Evolutionary conservation across 2,329 filamentous ascomycete species (phyloP), one percentile per base, ranked within the genome.

Genomic region (Dactylellina haptotyla): DNA sequence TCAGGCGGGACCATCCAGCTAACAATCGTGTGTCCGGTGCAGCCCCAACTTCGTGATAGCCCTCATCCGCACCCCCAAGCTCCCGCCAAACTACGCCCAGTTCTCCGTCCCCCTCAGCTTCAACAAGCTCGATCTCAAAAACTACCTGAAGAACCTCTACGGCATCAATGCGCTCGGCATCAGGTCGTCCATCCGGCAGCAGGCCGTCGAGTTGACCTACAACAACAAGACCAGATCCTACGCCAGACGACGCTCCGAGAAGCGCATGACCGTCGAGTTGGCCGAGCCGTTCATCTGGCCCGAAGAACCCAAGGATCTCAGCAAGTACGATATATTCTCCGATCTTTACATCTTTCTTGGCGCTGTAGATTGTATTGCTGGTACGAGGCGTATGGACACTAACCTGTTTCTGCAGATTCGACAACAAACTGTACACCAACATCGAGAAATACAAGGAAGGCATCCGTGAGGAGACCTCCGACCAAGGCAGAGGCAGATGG

Each of bases 221-320:
- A 86, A 87, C 76, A 83, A 84, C 74, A 73, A 85, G 85, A 69
- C 54, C 16, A 65, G 64, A 32, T 30, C 73, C 75, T 88, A 87
- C 84, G 89, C 88, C 81, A 87, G 94, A 23, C 90, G 91, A 25
- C 84, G 86, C 76, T 84, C 88, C 54, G 86, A 89, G 79, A 99
- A 99, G 86, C 90, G 89, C 81, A 99, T 99, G 95, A 96, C 90
- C 43, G 92, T 96, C 46, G 91, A 97, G 84, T 87, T 99, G 83
- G 87, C 86, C 75, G 84, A 89, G 83, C 92, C 93, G 3, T 99
- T 99, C 83, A 88, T 91, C 65, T 98, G 92, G 90, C 95, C 95
- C 0, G 85, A 88, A 76, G 81, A 84, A 76, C 90, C 92, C 3
- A 81, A 84, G 76, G 85, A 90, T 79, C 83, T 87, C 75, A 80